Conservation (phyloP, 129 eudicot genomes). For the Ambrosia artemisiifolia region DNA sequence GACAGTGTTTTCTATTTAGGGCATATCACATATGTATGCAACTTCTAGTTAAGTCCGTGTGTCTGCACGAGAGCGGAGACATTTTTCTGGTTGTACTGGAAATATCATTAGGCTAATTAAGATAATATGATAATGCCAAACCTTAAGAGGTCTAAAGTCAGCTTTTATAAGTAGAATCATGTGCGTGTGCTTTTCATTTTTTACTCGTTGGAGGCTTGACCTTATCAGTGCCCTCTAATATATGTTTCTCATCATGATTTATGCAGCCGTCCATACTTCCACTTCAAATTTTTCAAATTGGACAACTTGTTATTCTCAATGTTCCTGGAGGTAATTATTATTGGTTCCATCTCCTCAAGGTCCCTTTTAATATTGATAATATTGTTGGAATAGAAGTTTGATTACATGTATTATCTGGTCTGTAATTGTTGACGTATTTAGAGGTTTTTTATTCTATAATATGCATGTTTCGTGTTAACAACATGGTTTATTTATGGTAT, state of each 20-base stretch:
- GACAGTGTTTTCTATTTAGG: too few relatives aligned
- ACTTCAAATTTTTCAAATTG: slow-evolving; percentile 49
- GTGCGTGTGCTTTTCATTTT: background rate
- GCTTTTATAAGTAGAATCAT: background rate
- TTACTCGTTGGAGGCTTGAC: background rate
- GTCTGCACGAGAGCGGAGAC: too few relatives aligned
- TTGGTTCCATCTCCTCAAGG: background rate
- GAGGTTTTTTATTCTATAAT: background rate
- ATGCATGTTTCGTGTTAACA: background rate
- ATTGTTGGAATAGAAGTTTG: too few relatives aligned
- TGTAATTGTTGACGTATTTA: too few relatives aligned
- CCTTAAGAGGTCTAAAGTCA: background rate
- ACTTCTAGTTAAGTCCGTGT: too few relatives aligned
- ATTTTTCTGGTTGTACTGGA: background rate
- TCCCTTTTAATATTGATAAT: background rate
- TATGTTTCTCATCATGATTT: slow-evolving; percentile 8
- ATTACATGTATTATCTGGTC: too few relatives aligned
- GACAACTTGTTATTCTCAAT: slow-evolving; percentile 56
- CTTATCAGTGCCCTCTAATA: background rate
- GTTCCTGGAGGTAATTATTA: slow-evolving; percentile 53
- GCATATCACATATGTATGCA: too few relatives aligned
- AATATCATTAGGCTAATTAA: background rate
- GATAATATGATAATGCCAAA: slow-evolving; percentile 1
- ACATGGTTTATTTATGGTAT: background rate
- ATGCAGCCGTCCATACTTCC: slow-evolving; percentile 61